Conservation (phyloP, 495 filamentous ascomycete species). For the Aspergillus taichungensis region DNA sequence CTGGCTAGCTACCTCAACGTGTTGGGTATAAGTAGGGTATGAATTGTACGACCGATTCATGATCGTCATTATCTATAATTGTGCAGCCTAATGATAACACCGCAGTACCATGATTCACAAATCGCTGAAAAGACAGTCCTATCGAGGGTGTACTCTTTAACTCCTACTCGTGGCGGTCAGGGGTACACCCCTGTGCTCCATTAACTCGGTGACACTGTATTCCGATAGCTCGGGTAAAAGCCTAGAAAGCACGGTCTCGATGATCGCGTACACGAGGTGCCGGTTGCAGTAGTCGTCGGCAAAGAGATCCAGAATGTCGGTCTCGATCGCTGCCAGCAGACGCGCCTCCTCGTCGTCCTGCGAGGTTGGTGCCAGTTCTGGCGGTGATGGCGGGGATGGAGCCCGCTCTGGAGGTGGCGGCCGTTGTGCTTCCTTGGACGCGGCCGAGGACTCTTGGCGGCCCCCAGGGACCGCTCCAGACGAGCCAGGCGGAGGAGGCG, state of each 20-base stretch:
- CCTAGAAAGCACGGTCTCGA: constrained; percentile 70
- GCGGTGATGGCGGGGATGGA: not conserved
- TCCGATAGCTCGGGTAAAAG: constrained; percentile 79
- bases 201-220: constrained; percentile 59
- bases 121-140: too few relatives aligned
- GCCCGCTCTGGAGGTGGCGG: not conserved
- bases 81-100: too few relatives aligned
- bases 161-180: constrained; percentile 2
- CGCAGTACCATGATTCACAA: too few relatives aligned
- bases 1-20: too few relatives aligned
- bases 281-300: constrained; percentile 81
- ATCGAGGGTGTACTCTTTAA: too few relatives aligned
- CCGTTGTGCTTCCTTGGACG: constrained; percentile 2
- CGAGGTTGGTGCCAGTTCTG: not conserved
- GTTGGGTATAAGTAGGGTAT: not conserved
- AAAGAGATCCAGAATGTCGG: constrained; percentile 59
- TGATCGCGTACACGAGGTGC: constrained; percentile 67
- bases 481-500: constrained; percentile 5
- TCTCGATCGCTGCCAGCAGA: constrained; percentile 37
- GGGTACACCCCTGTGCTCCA: constrained; percentile 56
- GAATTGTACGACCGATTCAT: too few relatives aligned
- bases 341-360: constrained; percentile 21
- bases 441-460: not conserved
- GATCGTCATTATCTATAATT: too few relatives aligned
- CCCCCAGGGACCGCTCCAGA: constrained; percentile 1